Base-by-base conservation (phyloP, 1,284 basidiomycete genomes). In the Heterobasidion occidentale region DNA sequence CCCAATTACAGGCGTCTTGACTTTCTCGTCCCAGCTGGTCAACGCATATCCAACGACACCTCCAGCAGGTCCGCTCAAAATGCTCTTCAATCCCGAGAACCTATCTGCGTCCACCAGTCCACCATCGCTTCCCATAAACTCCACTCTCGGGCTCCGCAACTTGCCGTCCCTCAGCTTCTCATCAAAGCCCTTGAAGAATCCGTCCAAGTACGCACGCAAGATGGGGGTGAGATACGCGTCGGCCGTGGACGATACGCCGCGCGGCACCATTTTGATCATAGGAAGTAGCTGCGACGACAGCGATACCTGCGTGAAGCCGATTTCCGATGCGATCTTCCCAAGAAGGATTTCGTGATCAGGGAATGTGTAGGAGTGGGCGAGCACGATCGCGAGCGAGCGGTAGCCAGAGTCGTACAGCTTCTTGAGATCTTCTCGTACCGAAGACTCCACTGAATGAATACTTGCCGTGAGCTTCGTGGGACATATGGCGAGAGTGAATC, bases 141-240 rank as follows among this genome's bases (percentile, higher is more conserved):
- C 85, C 8, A 88, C 86, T 11, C 86, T 70, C 2, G 85, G 80
- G 63, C 77, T 80, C 36, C 68, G 68, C 55, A 81, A 52, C 46
- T 67, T 65, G 9, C 78, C 77, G 33, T 77, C 72, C 48, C 73
- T 69, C 56, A 94, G 74, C 61, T 86, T 83, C 38, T 77, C 79
- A 61, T 95, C 90, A 63, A 98, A 98, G 0, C 94, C 94, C 36
- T 73, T 70, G 71, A 94, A 97, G 76, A 98, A 97, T 0, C 93
- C 92, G 61, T 94, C 87, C n/a, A 98, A 80, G 66, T 98, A 98
- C 35, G 83, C 78, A 20, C 81, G 76, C 38, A 98, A 72, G 51
- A 97, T 90, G 1, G 95, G 96, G 0, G 95, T 98, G 35, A 98
- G 83, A 69, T 99, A 99, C 1, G 96, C 97, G 64, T 99, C 96